Evolutionary conservation across 805 yeast genomes (phyloP), one percentile per base, ranked within the genome.

Genomic region (Teunomyces pallodes): DNA sequence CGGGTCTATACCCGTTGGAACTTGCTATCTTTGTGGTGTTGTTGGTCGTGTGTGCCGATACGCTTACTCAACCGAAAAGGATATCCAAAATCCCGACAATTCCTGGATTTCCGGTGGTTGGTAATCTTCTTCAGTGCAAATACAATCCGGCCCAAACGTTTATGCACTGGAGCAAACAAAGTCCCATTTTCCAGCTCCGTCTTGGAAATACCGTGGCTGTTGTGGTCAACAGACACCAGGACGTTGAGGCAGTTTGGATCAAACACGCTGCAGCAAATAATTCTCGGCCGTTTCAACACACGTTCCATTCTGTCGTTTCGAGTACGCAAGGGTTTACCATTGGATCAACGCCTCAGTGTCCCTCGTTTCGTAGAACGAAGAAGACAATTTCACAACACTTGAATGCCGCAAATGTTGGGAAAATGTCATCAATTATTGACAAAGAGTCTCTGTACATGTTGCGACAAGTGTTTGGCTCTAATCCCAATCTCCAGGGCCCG

Each of bases 231-330:
- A 76, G 86, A 1, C 83, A 68, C 54, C 77, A 74, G 3, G 76
- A 84, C 5, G 81, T 83, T 1, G 61, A 65, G 33, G 67, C 67
- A 20, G 64, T 87, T 3, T 85, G 87, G 87, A 61, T 76, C 26
- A 56, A 55, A 12, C 51, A 63, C 39, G 67, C 82, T 6, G 60
- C 70, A 30, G 78, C 83, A 3, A 80, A 79, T 50, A 83, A 81
- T 55, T 86, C 92, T 1, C 68, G 95, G 36, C 94, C 94, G 0
- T 64, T 74, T 16, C 69, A 78, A 46, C 80, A 79, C 61, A 84
- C 90, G 1, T 87, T 87, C 65, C 94, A 87, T 64, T 67, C 73
- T 14, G 72, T 86, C 2, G 70, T 86, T 38, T 75, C 86, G 0
- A 64, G 71, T 20, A 72, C 79, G 0, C 81, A 77, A 46, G 82